A percentile compares a stretch with the other conserved stretches of the same genome.
phyloP scores from a whole-genome alignment of 2,329 filamentous ascomycete species.

The Colletotrichum sp. region DNA sequence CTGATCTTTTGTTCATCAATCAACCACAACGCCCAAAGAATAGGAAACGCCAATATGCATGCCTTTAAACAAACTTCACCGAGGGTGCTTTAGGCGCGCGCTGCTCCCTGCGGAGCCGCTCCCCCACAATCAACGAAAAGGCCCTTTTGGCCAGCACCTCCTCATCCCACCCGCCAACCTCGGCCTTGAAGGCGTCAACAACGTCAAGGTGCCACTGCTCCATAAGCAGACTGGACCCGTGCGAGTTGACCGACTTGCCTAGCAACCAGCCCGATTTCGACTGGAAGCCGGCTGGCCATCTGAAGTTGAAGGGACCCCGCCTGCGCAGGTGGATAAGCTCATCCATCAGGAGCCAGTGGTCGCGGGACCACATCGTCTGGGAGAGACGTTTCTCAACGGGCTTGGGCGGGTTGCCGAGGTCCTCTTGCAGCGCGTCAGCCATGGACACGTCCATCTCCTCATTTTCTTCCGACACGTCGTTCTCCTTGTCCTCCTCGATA shows the following conservation, averaged over 20 bases:
- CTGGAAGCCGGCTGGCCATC: conserved; percentile 29
- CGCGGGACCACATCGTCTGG: conserved; percentile 50
- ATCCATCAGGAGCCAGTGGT: conserved; percentile 61
- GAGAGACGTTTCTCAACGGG: conserved; percentile 34
- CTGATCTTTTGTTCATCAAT: conserved; percentile 28
- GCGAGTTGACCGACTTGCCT: conserved; percentile 53
- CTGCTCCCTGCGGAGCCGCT: conserved; percentile 41
- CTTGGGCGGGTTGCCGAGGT: not conserved
- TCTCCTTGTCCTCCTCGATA: conserved; percentile 35
- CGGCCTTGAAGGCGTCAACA: conserved; percentile 56
- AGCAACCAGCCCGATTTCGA: conserved; percentile 41
- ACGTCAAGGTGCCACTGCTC: conserved; percentile 64
- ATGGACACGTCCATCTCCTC: conserved; percentile 13
- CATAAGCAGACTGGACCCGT: conserved; percentile 51
- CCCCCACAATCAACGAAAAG: conserved; percentile 58
- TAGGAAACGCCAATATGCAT: not conserved
- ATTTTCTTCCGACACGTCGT: conserved; percentile 28
- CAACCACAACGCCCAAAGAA: not conserved
- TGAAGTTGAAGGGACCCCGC: conserved; percentile 43
- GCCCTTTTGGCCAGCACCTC: conserved; percentile 54
- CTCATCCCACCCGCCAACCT: conserved; percentile 57
- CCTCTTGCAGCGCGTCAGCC: conserved; percentile 3
- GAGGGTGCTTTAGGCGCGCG: not conserved
- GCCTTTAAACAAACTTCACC: conserved; percentile 2
- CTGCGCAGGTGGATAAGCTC: conserved; percentile 55